Evolutionary conservation across 768 basidiomycete species (phyloP), one percentile per base, ranked within the genome.

Genomic region (Mycena floridula): DNA sequence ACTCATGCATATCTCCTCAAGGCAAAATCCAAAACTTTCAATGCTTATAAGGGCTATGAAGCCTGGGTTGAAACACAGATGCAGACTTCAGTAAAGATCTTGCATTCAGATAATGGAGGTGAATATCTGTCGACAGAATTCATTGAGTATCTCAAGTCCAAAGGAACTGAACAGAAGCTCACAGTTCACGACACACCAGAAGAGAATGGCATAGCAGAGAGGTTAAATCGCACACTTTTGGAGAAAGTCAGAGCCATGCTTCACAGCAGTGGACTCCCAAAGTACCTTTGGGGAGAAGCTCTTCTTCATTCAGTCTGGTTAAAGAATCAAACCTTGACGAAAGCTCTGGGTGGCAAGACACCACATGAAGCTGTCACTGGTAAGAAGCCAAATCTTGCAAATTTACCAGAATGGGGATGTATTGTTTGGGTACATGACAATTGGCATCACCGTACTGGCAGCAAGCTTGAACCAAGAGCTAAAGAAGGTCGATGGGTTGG

Each of bases 201-300:
- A 24, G 57, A 66, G 37, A 69, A 69, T 32, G 63, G 68, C 2
- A 45, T 64, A 7, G 59, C 65, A 5, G 57, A 69, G 43, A 38
- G 56, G 8, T 48, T 54, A 7, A 68, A 65, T 44, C 44, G 58
- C 15, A 62, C 56, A 0, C 20, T 58, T 7, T 0, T 50, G 12
- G 50, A 59, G 18, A 24, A 52, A 9, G 50, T 47, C 0, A 40
- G 48, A 2, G 53, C 59, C n/a, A 30, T 30, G 28, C 28, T 62
- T 5, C 44, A 54, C 28, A 45, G 30, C 2, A 25, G 46, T 7
- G 48, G 52, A 1, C 15, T 64, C 1, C 58, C 59, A 0, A 37
- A 36, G 3, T 42, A 23, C 22, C 55, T 66, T 0, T 66, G 60
- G 65, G 54, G 48, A 2, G 46, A 59, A 7, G 61, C 60, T 2